Evolutionary conservation across 2,329 filamentous ascomycete species (phyloP).

Genomic region (Epichloe elymi): DNA sequence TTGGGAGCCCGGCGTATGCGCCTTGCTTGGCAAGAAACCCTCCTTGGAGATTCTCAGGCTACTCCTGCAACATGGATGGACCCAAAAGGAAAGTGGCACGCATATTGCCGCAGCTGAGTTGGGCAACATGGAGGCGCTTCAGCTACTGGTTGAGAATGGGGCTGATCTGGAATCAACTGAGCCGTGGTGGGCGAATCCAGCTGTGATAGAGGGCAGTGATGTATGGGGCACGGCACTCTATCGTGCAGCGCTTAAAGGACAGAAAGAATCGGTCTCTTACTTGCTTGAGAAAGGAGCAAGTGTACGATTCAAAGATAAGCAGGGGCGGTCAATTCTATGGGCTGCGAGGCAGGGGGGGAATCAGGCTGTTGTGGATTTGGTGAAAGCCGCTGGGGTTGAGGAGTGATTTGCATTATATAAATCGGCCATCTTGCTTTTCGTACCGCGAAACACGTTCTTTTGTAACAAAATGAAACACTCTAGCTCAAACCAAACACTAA

Average conservation of each 20-base stretch:
- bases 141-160: background rate
- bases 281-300: background rate
- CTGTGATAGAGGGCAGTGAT: background rate
- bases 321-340: background rate
- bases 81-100: background rate
- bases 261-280: background rate
- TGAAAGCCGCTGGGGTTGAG: background rate
- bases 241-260: background rate
- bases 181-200: background rate
- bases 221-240: background rate
- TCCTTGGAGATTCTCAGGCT: background rate
- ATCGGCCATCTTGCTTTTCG: too few species aligned
- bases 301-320: background rate
- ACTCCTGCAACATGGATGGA: background rate
- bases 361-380: background rate
- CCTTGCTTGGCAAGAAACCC: background rate
- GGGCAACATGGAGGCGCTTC: background rate
- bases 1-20: background rate
- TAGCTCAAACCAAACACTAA: too few species aligned
- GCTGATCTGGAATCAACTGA: background rate
- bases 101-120: background rate
- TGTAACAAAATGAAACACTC: too few species aligned
- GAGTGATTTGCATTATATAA: background rate
- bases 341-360: background rate
- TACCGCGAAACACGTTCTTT: too few species aligned